Base-by-base conservation (phyloP, 768 basidiomycete genomes). In the Russula olivacea region DNA sequence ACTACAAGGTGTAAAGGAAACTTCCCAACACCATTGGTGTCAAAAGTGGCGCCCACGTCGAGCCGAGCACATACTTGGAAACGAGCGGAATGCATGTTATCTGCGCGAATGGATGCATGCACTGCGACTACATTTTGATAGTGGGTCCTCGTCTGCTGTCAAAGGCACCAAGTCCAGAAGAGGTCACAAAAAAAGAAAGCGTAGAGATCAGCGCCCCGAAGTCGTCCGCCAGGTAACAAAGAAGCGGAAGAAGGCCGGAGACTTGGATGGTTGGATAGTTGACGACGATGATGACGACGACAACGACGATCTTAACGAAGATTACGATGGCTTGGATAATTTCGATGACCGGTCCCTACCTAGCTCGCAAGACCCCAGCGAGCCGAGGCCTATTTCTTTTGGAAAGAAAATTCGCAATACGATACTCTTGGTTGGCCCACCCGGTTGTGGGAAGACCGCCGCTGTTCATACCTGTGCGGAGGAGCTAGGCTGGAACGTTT, bases 401-500 rank as follows among this genome's bases (percentile, higher is more conserved):
- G 68, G 71, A 47, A 76, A 77, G 47, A 74, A 79, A 53, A 78
- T 98, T 38, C 86, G 87, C 53, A 98, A 98, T 72, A 88, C 93
- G 0, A 89, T 98, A 54, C 76, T 99, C 15, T 80, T 99, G 45
- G 72, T 77, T 48, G 97, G 97, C 0, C 93, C 93, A 1, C 75
- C 81, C 36, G 96, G 95, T 12, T 80, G 79, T 58, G 97, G 97
- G 36, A 99, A 99, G 76, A 95, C 93, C 6, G 87, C 92, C 1
- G 83, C 92, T 23, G 88, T 97, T 2, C 94, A 97, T 74, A 94
- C 96, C 0, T 95, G 93, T 70, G 93, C 94, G 5, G 84, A 86
- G 58, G 96, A 99, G 74, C 79, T 99, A 38, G 92, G 87, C 15
- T 99, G 92, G 91, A 91, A 95, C 55, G 85, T 98, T 14, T 97